A percentile compares a stretch with the other conserved stretches of the same genome.
Conservation (phyloP, 2,329 filamentous ascomycete species). For the Curvularia eragrostidis region DNA sequence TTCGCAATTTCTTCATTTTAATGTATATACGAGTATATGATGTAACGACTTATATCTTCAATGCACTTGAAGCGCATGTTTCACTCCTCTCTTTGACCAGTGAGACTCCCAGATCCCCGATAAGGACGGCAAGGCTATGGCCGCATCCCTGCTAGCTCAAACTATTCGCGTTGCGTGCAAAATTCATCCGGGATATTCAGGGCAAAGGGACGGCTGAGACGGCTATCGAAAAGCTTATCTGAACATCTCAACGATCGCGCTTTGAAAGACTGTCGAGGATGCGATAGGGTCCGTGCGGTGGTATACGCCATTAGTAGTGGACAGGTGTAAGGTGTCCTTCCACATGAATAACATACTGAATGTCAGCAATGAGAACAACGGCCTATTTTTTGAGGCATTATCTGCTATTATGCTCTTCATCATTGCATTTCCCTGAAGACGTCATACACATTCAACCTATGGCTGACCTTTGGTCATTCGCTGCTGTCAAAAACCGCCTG, state of each 20-base stretch:
- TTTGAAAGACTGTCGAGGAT: not conserved
- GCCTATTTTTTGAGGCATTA: not conserved
- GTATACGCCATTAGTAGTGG: conserved; percentile 1
- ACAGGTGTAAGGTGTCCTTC: conserved; percentile 3
- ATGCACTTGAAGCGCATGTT: not conserved
- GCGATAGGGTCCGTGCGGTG: conserved; percentile 6
- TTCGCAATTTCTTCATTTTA: not conserved
- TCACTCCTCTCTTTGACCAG: not conserved
- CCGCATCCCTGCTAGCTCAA: not conserved
- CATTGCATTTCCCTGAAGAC: not conserved
- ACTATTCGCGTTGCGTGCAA: not conserved
- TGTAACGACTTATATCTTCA: not conserved
- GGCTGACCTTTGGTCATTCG: not conserved
- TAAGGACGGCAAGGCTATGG: not conserved
- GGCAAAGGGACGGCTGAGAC: not conserved
- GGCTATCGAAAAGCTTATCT: conserved; percentile 8
- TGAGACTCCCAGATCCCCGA: not conserved
- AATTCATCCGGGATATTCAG: not conserved
- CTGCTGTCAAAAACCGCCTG: not conserved
- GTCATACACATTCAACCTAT: not conserved
- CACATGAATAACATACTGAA: not conserved
- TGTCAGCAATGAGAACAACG: not conserved
- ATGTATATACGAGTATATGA: conserved; percentile 2
- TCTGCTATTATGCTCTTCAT: not conserved
- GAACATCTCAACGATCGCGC: not conserved